phyloP scores from a whole-genome alignment of 768 basidiomycete genomes.

The Suillus occidentalis region DNA sequence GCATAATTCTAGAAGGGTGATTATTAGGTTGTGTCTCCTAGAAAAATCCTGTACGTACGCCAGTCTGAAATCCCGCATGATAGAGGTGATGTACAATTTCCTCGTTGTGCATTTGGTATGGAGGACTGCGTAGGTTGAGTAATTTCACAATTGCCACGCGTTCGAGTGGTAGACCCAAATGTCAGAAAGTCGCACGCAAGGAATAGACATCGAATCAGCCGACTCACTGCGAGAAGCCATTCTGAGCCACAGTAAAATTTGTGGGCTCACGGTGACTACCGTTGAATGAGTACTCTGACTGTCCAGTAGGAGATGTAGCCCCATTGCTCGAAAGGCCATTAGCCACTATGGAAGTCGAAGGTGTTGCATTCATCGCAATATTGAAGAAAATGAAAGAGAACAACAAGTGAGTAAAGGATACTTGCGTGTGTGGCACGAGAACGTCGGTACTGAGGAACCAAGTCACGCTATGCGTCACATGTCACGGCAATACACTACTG shows the following conservation, averaged over 20 bases:
- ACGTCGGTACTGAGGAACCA: background rate
- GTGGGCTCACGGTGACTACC: constrained; percentile 27
- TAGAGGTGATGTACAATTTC: constrained; percentile 79
- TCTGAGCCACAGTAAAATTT: constrained; percentile 42
- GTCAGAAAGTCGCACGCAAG: constrained; percentile 9
- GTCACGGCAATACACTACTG: background rate
- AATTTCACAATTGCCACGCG: constrained; percentile 12
- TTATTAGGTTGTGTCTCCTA: constrained; percentile 12
- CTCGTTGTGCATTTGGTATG: constrained; percentile 68
- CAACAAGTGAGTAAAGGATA: background rate
- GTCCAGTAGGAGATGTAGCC: constrained; percentile 37
- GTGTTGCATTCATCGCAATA: constrained; percentile 22
- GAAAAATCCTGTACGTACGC: constrained; percentile 51
- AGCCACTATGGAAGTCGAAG: constrained; percentile 36
- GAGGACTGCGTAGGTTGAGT: constrained; percentile 29
- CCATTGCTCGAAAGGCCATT: constrained; percentile 50
- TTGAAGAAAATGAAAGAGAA: background rate
- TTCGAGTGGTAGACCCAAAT: constrained; percentile 5
- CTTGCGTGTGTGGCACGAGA: constrained; percentile 2
- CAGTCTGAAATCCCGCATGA: constrained; percentile 77
- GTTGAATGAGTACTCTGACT: constrained; percentile 39
- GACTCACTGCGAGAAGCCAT: constrained; percentile 64
- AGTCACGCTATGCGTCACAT: constrained; percentile 4
- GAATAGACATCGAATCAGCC: constrained; percentile 2
- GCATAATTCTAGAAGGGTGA: constrained; percentile 64